Percentiles rank a stretch among this genome's conserved stretches.
phyloP scores from a whole-genome alignment of 768 basidiomycete species.

The Guyanaporus albipodus region DNA sequence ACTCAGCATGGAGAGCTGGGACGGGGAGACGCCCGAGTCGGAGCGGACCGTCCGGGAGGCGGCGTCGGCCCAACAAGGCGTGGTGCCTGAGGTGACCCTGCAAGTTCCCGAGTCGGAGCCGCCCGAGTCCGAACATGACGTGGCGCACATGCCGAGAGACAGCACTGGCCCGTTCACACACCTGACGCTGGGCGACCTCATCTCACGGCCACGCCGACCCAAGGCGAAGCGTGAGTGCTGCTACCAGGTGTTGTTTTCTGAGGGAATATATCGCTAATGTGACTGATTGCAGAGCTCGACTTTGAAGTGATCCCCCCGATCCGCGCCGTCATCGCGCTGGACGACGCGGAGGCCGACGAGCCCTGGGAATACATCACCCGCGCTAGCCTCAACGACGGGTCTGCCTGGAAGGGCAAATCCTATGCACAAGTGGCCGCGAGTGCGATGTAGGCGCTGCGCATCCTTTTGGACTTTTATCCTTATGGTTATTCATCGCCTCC shows the following conservation, averaged over 20 bases:
- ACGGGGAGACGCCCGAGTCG: conserved; percentile 18
- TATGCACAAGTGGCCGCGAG: conserved; percentile 28
- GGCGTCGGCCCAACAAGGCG: background rate
- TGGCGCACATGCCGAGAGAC: conserved; percentile 3
- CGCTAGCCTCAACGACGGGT: conserved; percentile 24
- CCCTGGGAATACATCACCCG: conserved; percentile 33
- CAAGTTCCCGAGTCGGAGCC: background rate
- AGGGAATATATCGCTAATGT: background rate
- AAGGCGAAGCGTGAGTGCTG: conserved; percentile 25
- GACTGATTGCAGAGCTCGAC: conserved; percentile 19
- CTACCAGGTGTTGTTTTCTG: background rate
- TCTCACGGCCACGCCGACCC: conserved; percentile 21
- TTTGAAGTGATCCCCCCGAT: conserved; percentile 31
- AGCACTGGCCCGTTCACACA: conserved; percentile 10
- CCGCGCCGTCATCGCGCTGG: conserved; percentile 31
- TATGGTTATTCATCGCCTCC: conserved; percentile 2
- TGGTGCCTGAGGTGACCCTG: background rate
- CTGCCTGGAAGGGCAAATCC: conserved; percentile 30
- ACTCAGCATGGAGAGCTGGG: conserved; percentile 29
- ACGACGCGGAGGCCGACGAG: conserved; percentile 27
- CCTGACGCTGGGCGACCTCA: conserved; percentile 27
- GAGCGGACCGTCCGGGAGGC: background rate
- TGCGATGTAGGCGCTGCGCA: conserved; percentile 16
- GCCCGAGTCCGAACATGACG: background rate
- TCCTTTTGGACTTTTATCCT: background rate